Evolutionary conservation across 257 asterid genomes (phyloP).

Genomic region (Plantago ovata): DNA sequence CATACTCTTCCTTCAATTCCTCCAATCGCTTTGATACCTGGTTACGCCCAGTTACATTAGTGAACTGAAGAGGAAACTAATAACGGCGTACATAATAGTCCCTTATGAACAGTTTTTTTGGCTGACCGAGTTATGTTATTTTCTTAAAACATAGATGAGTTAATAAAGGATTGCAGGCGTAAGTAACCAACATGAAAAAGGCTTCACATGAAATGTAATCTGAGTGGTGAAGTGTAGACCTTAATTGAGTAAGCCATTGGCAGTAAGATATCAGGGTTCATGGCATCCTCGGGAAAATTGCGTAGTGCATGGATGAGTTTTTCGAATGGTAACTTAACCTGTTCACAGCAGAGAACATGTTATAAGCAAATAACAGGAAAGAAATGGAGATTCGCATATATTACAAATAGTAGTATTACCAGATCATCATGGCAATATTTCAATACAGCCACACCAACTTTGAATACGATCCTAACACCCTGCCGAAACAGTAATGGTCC

Average conservation of each 20-base stretch:
- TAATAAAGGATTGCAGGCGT: background rate
- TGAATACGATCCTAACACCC: constrained; percentile 90
- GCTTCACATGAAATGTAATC: background rate
- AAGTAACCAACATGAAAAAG: background rate
- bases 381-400: constrained; percentile 1
- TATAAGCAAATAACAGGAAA: background rate
- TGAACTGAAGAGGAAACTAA: background rate
- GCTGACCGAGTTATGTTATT: no score
- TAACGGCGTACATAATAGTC: background rate
- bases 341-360: background rate
- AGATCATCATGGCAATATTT: constrained; percentile 92
- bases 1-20: constrained; percentile 67
- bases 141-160: background rate
- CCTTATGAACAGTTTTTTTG: no score
- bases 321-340: constrained; percentile 93
- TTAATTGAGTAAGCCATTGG: constrained; percentile 88
- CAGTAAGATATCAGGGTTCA: constrained; percentile 83
- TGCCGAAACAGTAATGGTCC: constrained; percentile 22
- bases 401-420: constrained; percentile 36
- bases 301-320: constrained; percentile 81
- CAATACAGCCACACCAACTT: constrained; percentile 87
- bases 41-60: constrained; percentile 1
- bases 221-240: constrained; percentile 33
- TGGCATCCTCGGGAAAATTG: constrained; percentile 91
- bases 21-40: constrained; percentile 72